phyloP scores from a whole-genome alignment of 805 yeast species.

The Lipomyces kockii region DNA sequence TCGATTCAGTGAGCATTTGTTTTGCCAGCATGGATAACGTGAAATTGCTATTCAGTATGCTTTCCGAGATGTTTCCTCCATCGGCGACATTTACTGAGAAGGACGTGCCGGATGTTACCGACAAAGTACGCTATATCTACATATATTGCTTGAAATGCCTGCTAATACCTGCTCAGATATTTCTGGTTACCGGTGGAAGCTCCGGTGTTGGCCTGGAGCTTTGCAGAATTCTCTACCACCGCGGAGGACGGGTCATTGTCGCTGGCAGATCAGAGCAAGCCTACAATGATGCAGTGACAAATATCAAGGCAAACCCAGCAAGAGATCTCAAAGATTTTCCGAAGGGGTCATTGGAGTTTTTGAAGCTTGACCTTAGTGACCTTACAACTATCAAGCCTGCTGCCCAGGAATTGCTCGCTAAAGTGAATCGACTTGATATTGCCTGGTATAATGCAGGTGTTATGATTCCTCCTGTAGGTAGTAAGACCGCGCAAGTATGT shows the following conservation, averaged over 20 bases:
- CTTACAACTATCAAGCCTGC: slow-evolving; percentile 46
- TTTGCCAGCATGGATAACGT: background rate
- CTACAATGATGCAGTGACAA: slow-evolving; percentile 2
- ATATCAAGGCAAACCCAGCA: background rate
- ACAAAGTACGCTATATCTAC: slow-evolving; percentile 13
- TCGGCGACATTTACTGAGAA: slow-evolving; percentile 27
- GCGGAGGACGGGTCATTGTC: background rate
- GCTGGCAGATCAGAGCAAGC: slow-evolving; percentile 1
- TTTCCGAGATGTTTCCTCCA: slow-evolving; percentile 24
- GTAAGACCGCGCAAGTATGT: slow-evolving; percentile 46
- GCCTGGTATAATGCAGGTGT: slow-evolving; percentile 53
- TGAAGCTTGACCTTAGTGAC: slow-evolving; percentile 22
- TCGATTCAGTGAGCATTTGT: no score
- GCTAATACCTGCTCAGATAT: background rate
- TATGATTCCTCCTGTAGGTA: slow-evolving; percentile 36
- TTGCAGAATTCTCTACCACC: slow-evolving; percentile 1
- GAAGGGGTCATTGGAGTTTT: slow-evolving; percentile 3
- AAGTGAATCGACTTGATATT: slow-evolving; percentile 45
- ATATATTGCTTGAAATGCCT: background rate
- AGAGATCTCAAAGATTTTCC: background rate
- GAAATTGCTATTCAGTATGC: background rate
- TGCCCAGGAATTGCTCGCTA: slow-evolving; percentile 39
- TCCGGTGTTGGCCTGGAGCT: slow-evolving; percentile 16
- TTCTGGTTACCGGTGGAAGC: slow-evolving; percentile 8
- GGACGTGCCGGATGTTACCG: slow-evolving; percentile 27